phyloP scores from a whole-genome alignment of 805 yeast species.

The Saccharomyces eubayanus region DNA sequence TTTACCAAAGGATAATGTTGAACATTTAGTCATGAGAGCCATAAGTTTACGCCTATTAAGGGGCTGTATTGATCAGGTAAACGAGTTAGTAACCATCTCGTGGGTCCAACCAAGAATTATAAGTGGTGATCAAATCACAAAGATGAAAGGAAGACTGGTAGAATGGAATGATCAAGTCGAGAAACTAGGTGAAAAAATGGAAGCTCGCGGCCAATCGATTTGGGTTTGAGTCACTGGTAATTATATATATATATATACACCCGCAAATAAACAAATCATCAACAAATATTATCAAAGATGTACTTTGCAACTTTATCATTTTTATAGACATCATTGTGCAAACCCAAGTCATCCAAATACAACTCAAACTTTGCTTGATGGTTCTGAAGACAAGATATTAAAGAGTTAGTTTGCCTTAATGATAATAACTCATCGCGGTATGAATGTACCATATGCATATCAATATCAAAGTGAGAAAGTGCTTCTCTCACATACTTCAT shows the following conservation, averaged over 20 bases:
- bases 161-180: conserved; percentile 75
- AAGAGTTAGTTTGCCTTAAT: conserved; percentile 38
- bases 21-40: conserved; percentile 85
- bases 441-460: conserved; percentile 48
- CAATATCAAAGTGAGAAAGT: conserved; percentile 1
- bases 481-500: background rate
- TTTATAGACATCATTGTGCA: conserved; percentile 57
- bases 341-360: conserved; percentile 40
- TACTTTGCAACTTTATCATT: conserved; percentile 34
- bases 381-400: conserved; percentile 31
- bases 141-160: conserved; percentile 63
- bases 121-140: conserved; percentile 68
- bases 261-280: background rate
- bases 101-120: conserved; percentile 97
- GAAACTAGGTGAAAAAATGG: conserved; percentile 53
- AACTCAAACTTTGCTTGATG: conserved; percentile 12
- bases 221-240: conserved; percentile 40
- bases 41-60: conserved; percentile 72
- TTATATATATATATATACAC: background rate
- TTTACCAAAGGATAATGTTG: conserved; percentile 58
- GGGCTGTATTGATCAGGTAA: conserved; percentile 88
- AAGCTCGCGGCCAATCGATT: conserved; percentile 50
- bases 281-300: conserved; percentile 11
- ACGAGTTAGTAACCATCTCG: conserved; percentile 64
- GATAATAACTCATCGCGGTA: conserved; percentile 57